Evolutionary conservation across 2,329 filamentous ascomycete species (phyloP), one percentile per base, ranked within the genome.

Genomic region (Diplodia corticola): DNA sequence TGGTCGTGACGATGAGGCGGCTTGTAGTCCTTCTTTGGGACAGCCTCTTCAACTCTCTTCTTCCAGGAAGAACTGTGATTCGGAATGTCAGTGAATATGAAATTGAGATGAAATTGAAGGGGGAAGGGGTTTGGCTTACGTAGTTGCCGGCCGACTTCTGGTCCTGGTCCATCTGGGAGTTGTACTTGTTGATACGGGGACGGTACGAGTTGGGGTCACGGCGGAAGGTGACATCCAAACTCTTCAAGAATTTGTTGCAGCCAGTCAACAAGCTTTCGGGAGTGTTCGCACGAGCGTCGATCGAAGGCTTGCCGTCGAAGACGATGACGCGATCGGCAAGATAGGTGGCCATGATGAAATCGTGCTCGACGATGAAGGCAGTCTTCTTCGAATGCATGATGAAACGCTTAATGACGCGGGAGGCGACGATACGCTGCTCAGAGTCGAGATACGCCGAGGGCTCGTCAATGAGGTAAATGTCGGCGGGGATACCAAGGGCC

Each of bases 341-440:
- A 75, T 90, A 90, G 50, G 88, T 90, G 48, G 88, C 88, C 93
- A 98, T 97, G 83, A 98, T 97, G 84, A 99, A 98, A 86, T 99
- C 95, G 90, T 99, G 95, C 88, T 99, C 95, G 78, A 99, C 94
- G 72, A 99, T 89, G 79, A 99, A 99, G 60, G 95, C 95, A 0
- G 95, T 99, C 88, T 98, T 98, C 89, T 98, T 98, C 74, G 93
- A 89, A 84, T 99, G 94, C 95, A 99, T 99, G 81, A 99, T 99
- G 86, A 96, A 99, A 71, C 95, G 91, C 86, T 99, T 99, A 84
- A 99, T 99, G 77, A 99, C 96, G 77, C 93, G 91, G 53, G 94
- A 91, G 69, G 93, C 94, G 73, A 99, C 89, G 76, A 99, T 97
- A 91, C 95, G 94, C 83, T 99, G 95, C 83, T 99, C 95, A 59